Evolutionary conservation across 2,329 filamentous ascomycete species (phyloP).

Genomic region (Thyridium curvatum): DNA sequence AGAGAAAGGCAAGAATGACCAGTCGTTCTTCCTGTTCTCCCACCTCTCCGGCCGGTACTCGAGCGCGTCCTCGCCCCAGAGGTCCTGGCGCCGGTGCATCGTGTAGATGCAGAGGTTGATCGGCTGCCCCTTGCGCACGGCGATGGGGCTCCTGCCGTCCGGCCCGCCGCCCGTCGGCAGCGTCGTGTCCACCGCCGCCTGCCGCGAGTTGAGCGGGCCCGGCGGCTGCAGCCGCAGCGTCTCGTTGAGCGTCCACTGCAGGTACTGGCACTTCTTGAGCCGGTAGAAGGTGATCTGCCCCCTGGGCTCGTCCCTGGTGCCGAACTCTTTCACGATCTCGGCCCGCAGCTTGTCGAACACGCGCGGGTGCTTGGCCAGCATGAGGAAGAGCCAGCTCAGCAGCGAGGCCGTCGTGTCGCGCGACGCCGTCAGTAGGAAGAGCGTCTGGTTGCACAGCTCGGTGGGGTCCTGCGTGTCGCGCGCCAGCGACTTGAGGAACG

Average conservation of each 20-base stretch:
- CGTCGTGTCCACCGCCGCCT: constrained; percentile 22
- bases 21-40: constrained; percentile 2
- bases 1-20: constrained; percentile 45
- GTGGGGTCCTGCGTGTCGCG: constrained; percentile 28
- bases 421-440: constrained; percentile 37
- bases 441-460: constrained; percentile 37
- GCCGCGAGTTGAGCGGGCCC: constrained; percentile 8
- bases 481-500: not conserved
- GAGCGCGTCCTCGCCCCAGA: constrained; percentile 7
- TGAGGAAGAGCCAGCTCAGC: constrained; percentile 40
- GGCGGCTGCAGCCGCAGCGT: constrained; percentile 9
- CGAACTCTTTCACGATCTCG: constrained; percentile 40
- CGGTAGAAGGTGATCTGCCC: constrained; percentile 29
- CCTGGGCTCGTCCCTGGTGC: constrained; percentile 20
- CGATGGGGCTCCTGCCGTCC: constrained; percentile 32
- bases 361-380: constrained; percentile 30
- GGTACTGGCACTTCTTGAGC: constrained; percentile 31
- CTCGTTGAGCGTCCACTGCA: constrained; percentile 37
- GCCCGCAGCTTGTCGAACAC: constrained; percentile 35
- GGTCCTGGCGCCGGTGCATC: constrained; percentile 15
- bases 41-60: constrained; percentile 7
- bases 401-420: constrained; percentile 48
- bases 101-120: constrained; percentile 29
- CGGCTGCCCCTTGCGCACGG: constrained; percentile 32
- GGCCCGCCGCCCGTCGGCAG: constrained; percentile 40